Percentiles rank a stretch among this genome's conserved stretches.
These are phyloP conservation scores for Aspergillus mulundensis DNA, from an alignment of 495 filamentous ascomycete genomes.

Conservation along the genomic window DNA sequence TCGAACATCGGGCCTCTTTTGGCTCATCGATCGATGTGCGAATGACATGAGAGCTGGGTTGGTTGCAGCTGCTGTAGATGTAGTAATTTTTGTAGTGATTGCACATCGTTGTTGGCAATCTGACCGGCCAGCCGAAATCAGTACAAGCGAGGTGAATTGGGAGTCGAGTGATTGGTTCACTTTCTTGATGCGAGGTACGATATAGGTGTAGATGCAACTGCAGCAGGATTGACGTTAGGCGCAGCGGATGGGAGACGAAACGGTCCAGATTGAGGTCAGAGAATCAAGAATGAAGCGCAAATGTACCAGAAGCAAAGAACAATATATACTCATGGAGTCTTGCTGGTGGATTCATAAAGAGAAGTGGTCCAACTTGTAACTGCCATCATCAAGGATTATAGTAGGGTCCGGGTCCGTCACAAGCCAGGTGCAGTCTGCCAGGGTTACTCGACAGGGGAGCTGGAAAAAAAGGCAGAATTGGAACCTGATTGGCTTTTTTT, in stretches of 20 bases:
- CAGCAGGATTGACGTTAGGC: background rate
- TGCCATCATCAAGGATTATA: constrained; percentile 11
- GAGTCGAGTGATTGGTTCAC: background rate
- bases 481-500: constrained; percentile 3
- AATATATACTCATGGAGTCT: constrained; percentile 17
- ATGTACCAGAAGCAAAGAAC: constrained; percentile 9
- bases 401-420: constrained; percentile 15
- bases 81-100: constrained; percentile 74
- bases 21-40: constrained; percentile 61
- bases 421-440: constrained; percentile 17
- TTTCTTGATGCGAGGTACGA: background rate
- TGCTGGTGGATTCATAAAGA: constrained; percentile 10
- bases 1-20: constrained; percentile 55
- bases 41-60: constrained; percentile 65
- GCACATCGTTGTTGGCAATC: constrained; percentile 58
- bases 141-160: background rate
- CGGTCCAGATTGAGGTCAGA: background rate
- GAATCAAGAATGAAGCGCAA: background rate
- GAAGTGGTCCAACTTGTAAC: constrained; percentile 13
- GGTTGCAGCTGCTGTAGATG: constrained; percentile 66
- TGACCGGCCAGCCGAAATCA: constrained; percentile 2
- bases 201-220: background rate
- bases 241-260: background rate
- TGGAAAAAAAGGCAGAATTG: background rate
- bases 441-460: constrained; percentile 18